Percentiles rank a stretch among this genome's conserved stretches.
These are phyloP conservation scores for Cladophialophora exuberans DNA, from an alignment of 2,329 filamentous ascomycete genomes.

Conservation along the genomic window DNA sequence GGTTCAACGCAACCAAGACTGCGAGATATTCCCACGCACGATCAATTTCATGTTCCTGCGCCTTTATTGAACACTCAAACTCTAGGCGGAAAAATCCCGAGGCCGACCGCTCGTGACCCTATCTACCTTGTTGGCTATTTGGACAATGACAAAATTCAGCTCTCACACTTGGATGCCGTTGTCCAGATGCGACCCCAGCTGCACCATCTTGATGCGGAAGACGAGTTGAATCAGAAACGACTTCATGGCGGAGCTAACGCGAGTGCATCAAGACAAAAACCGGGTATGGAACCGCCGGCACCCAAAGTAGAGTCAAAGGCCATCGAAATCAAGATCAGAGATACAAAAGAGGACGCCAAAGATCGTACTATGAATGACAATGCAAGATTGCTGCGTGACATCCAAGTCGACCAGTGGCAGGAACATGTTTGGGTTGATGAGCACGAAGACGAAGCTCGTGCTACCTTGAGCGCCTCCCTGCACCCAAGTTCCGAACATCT, in stretches of 20 bases:
- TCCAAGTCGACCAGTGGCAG: constrained; percentile 83
- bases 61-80: constrained; percentile 80
- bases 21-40: constrained; percentile 55
- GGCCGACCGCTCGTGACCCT: constrained; percentile 69
- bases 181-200: constrained; percentile 90
- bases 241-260: constrained; percentile 41
- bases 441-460: constrained; percentile 59
- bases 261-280: constrained; percentile 36
- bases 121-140: constrained; percentile 93
- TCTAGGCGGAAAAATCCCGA: constrained; percentile 77
- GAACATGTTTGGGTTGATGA: constrained; percentile 80
- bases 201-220: constrained; percentile 84
- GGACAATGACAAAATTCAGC: constrained; percentile 77
- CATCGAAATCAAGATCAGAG: constrained; percentile 84
- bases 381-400: constrained; percentile 73
- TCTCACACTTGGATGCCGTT: constrained; percentile 80
- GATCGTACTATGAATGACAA: constrained; percentile 65
- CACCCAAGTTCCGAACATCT: constrained; percentile 42
- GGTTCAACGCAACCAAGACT: constrained; percentile 43
- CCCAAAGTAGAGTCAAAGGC: constrained; percentile 67
- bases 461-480: constrained; percentile 63
- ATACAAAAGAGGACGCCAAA: constrained; percentile 55
- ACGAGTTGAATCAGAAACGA: constrained; percentile 67
- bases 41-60: constrained; percentile 68
- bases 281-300: constrained; percentile 43